Base-by-base conservation (phyloP, 225 moss, liverwort and hornwort genomes). In the Rhytidiadelphus loreus region DNA sequence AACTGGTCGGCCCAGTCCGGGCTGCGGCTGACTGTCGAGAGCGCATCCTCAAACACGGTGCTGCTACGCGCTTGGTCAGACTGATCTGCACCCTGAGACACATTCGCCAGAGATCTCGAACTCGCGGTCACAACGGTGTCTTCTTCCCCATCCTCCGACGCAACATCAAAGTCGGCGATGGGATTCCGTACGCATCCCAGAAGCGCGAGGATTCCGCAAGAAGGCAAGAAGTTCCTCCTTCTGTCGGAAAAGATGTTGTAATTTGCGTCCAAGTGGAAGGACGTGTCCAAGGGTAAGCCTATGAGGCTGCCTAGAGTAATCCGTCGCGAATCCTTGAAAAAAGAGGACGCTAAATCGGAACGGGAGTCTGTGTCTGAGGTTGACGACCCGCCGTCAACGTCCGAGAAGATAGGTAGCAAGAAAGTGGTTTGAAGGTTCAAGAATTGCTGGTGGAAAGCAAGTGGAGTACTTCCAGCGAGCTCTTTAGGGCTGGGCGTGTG, bases 231-330 rank as follows among this genome's bases (percentile, higher is more conserved):
- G 85, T 46, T 90, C 80, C 90, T 83, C 43, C 88, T 80, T 78
- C 76, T 69, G 61, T n/a, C 70, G 22, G 90, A 77, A 71, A 91
- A 92, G 53, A 72, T 82, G 86, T 86, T 73, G 88, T 83, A 88
- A 85, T 83, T 90, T 29, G 87, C 71, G 84, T 91, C 92, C 37
- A 78, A 55, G 75, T 35, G 63, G 82, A 91, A 91, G 63, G 92
- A 91, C 39, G 62, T 72, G 43, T 91, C 93, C 88, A 91, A 71
- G 52, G 93, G 93, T 85, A 91, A 59, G 81, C 85, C 87, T 41
- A 93, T 93, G 87, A 93, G 93, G 82, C 90, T 93, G 80, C 90
- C 90, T 2, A 93, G 85, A 59, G 93, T 93, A 85, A 93, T 93
- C 29, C 93, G 65, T 66, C 90, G 84, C 12, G 93, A 93, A 59